Base-by-base conservation (phyloP, 768 basidiomycete species). In the Gloeophyllum trabeum region DNA sequence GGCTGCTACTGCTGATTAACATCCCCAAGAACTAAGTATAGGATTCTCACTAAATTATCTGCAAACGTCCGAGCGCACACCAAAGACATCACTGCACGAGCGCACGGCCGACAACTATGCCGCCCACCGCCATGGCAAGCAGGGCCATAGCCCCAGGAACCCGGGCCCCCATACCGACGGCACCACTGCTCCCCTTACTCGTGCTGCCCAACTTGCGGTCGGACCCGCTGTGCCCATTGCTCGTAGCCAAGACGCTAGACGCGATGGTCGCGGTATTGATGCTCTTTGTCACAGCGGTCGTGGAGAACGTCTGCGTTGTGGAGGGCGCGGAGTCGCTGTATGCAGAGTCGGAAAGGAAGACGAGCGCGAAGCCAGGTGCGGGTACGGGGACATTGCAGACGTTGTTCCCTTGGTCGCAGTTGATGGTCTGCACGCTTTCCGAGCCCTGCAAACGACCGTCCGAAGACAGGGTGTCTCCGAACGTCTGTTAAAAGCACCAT, bases 321-420 rank as follows among this genome's bases (percentile, higher is more conserved):
- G 50, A 56, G 1, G 59, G 55, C 16, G 52, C 56, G 5, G 59
- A 54, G 36, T 65, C 66, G 0, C 57, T 43, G 24, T 66, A 51
- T 3, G 70, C 66, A 21, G 55, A 45, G 40, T 64, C 57, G 4
- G 62, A 71, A 23, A 89, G 61, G 65, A 85, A 86, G 45, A 90
- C 81, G 35, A 90, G 66, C 1, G 84, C 84, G 46, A 81, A 78
- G 26, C 75, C 75, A 0, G 88, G 86, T 0, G 83, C 81, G 24
- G 73, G 70, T 36, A 89, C 73, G 5, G 66, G 66, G 39, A 89
- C 64, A 19, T 58, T 48, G 57, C 87, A 89, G 0, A 63, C 62
- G 49, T 73, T 71, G 42, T 62, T 61, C 4, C 56, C 54, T 25
- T 63, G 59, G 53, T 81, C 67, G 51, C 88, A 92, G 12, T 58